phyloP scores from a whole-genome alignment of 768 basidiomycete species.

The Lepiota brunneoincarnata region DNA sequence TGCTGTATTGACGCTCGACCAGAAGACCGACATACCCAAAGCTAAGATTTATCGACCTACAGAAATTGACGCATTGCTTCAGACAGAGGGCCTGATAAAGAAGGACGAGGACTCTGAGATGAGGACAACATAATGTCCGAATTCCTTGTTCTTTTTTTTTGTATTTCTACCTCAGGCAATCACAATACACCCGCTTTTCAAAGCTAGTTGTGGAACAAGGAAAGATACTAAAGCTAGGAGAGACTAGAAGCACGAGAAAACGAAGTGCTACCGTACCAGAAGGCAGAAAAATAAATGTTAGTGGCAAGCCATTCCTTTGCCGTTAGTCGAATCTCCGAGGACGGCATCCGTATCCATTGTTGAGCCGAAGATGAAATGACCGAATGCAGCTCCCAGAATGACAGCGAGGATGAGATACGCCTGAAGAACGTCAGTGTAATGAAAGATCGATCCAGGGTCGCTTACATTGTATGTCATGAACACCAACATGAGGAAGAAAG shows the following conservation, averaged over 20 bases:
- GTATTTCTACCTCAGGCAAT: slow-evolving; percentile 61
- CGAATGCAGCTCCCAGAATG: slow-evolving; percentile 77
- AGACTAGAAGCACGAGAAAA: background rate
- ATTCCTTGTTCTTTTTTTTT: slow-evolving; percentile 13
- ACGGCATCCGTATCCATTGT: slow-evolving; percentile 63
- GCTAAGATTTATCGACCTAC: slow-evolving; percentile 90
- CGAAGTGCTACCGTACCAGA: too few species aligned
- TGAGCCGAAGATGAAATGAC: slow-evolving; percentile 75
- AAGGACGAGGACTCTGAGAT: slow-evolving; percentile 84
- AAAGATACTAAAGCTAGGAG: background rate
- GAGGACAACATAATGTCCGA: slow-evolving; percentile 44
- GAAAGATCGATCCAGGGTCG: slow-evolving; percentile 7
- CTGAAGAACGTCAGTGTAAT: slow-evolving; percentile 32
- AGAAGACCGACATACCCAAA: slow-evolving; percentile 69
- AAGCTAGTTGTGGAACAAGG: background rate
- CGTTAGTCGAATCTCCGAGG: slow-evolving; percentile 36
- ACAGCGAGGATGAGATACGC: slow-evolving; percentile 85
- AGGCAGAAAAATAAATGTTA: slow-evolving; percentile 27
- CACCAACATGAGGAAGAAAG: slow-evolving; percentile 91
- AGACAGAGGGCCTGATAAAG: slow-evolving; percentile 80
- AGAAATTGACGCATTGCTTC: slow-evolving; percentile 83
- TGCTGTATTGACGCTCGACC: slow-evolving; percentile 87
- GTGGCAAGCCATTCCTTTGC: slow-evolving; percentile 81
- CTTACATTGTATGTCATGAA: slow-evolving; percentile 97
- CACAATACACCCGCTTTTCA: slow-evolving; percentile 30